Base-by-base conservation (phyloP, 352 stramenopile species). In the Phytophthora tentaculata region DNA sequence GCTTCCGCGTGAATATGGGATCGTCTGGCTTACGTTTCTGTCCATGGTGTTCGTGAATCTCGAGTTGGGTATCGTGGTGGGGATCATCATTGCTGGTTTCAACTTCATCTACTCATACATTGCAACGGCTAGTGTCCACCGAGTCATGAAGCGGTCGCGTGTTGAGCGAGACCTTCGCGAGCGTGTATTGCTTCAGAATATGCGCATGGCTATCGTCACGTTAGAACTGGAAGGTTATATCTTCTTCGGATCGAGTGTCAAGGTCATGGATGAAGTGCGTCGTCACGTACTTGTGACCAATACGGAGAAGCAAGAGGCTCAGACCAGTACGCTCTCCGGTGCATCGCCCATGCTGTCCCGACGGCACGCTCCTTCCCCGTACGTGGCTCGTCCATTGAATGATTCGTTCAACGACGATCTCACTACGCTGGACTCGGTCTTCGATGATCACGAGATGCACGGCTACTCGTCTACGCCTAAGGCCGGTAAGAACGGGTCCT, bases 31-130 rank as follows among this genome's bases (percentile, higher is more conserved):
- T 28, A 99, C 97, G 19, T 99, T 99, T 80, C 49, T 88, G 35
- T 79, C 96, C 17, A 98, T 99, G 77, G 95, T 98, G 41, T 79
- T 95, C 12, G 77, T 94, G n/a, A 97, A 97, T 37, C 87, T 99
- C 6, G 95, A 99, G 70, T 87, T 96, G 58, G 97, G 97, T 20
- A 99, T 99, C 61, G 63, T 98, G 13, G 61, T 92, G 12, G 97
- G 97, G 48, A 96, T 99, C 28, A 61, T 96, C 28, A 66, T 98
- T 35, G 92, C 93, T 1, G 87, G 78, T 6, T 92, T 96, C 70
- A 96, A 96, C 74, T 96, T 96, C 45, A 95, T 96, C 64, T 86
- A 78, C 56, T 92, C 86, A 37, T 96, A 95, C 67, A 83, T 95
- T 26, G 75, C 76, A 0, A 83, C 81, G 17, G 79, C 87, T 12